These are phyloP conservation scores for Leccinum aurantiacum DNA, from an alignment of 768 basidiomycete genomes.

Conservation along the genomic window DNA sequence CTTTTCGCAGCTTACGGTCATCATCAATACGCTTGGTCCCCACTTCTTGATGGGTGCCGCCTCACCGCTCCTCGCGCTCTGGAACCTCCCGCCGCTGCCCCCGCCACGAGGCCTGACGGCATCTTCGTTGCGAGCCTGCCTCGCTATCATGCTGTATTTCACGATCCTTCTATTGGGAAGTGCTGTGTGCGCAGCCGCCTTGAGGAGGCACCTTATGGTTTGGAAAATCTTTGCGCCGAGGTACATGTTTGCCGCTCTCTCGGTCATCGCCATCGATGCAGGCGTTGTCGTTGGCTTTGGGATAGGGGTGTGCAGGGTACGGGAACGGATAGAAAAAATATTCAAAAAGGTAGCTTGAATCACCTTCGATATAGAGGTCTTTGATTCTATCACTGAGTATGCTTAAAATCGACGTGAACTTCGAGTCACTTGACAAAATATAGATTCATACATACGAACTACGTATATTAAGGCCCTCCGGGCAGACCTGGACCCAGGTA, in stretches of 20 bases:
- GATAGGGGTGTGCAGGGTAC: slow-evolving; percentile 24
- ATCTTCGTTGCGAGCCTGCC: slow-evolving; percentile 49
- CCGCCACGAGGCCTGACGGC: slow-evolving; percentile 28
- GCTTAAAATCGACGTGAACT: not conserved
- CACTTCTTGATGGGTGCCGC: slow-evolving; percentile 65
- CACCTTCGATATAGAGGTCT: not conserved
- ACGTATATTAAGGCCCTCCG: too few species aligned
- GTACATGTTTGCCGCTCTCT: slow-evolving; percentile 77
- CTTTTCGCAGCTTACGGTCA: slow-evolving; percentile 69
- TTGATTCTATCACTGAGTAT: not conserved
- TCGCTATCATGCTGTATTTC: slow-evolving; percentile 75
- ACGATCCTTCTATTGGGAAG: slow-evolving; percentile 62
- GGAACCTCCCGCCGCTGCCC: slow-evolving; percentile 74
- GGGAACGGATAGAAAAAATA: slow-evolving; percentile 22
- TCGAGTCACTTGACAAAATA: too few species aligned
- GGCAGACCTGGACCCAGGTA: too few species aligned
- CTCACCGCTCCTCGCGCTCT: slow-evolving; percentile 70
- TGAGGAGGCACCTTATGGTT: slow-evolving; percentile 90
- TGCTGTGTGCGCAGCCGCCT: slow-evolving; percentile 68
- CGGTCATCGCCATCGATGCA: slow-evolving; percentile 69
- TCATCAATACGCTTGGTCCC: slow-evolving; percentile 76
- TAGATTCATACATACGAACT: too few species aligned
- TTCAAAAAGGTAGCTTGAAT: slow-evolving; percentile 17
- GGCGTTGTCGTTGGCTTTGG: slow-evolving; percentile 36
- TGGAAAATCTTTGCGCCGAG: slow-evolving; percentile 99